Evolutionary conservation across 2,329 filamentous ascomycete genomes (phyloP), one percentile per base, ranked within the genome.

Genomic region (Monosporascus sp.): DNA sequence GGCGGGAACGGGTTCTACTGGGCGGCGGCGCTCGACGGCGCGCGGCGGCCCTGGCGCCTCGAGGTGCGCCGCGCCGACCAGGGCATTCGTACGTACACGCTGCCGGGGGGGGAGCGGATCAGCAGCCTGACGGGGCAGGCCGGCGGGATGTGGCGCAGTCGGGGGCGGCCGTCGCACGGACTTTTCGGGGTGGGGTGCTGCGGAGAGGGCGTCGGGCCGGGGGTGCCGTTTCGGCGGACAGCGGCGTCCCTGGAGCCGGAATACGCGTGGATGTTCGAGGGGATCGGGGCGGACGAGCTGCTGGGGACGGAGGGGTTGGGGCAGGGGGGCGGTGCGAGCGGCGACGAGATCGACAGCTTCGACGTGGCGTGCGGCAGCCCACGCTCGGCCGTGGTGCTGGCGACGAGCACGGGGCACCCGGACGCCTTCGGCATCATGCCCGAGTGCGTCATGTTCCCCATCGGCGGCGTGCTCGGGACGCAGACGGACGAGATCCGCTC

Each of bases 1-100:
- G 69, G 69, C 19, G 69, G 69, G 24, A 70, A 72, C 55, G 68
- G 69, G 19, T 71, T 68, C 58, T 71, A 71, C 56, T 72, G 64
- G 67, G 55, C 60, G 1, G 57, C 65, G 3, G 62, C 53, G 5
- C 46, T 56, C 31, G 59, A 68, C 38, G 22, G 22, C 14, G 26
- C 53, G 24, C 52, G 50, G 16, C 56, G 57, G 8, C 55, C 65
- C 7, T 66, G 69, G 56, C 69, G 68, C 20, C 54, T 70, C 19
- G 69, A 71, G 55, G 64, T 71, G 43, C 68, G 68, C 17, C 61
- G 65, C 14, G 67, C 61, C 22, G 67, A 68, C 49, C 63, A 67
- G 52, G 69, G 68, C 5, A 65, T 65, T 20, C 63, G 69, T 3
- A 58, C 63, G 1, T 64, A 62, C 37, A 55, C 56, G 2, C 60